Evolutionary conservation across 2,329 filamentous ascomycete species (phyloP), one percentile per base, ranked within the genome.

Genomic region (Penicillium aurantiogriseum): DNA sequence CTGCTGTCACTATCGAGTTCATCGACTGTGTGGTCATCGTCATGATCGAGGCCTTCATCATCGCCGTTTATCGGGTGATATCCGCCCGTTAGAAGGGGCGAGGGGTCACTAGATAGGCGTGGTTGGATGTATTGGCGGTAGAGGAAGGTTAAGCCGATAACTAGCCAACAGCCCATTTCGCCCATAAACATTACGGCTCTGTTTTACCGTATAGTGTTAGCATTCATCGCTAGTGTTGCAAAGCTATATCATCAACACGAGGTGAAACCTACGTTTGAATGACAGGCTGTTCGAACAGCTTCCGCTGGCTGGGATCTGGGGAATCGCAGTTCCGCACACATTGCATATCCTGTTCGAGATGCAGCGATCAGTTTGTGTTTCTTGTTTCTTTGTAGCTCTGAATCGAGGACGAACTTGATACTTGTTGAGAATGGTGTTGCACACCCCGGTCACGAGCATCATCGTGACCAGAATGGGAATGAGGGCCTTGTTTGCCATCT

Each of bases 341-440:
- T 87, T 97, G 91, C 81, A 96, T 96, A 74, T 99, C 94, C 90
- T 79, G 59, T 54, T 45, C 27, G 9, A 36, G 8, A 27, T 5
- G 8, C 13, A 8, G 4, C 3, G 15, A 40, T 66, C 65, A 63
- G 55, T 49, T 51, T 19, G 36, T 19, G 38, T 31, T 15, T 42
- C 17, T 25, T 19, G 35, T 36, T 15, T 39, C 17, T 29, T 21
- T 25, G 23, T 8, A 23, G 25, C 5, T 33, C 36, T 23, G 19
- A 31, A 19, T 48, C 13, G 5, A 25, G 49, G 35, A 35, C 79
- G 60, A 76, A 92, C 92, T 80, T 97, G 93, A 71, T 92, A 97
- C 74, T 99, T 99, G 67, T 93, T 97, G 69, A 99, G 82, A 60
- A 99, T 85, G 2, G 94, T 99, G 75, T 99, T 99, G 82, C 92